Base-by-base conservation (phyloP, 176 grass and related monocot genomes). In the Chrysopogon serrulatus region DNA sequence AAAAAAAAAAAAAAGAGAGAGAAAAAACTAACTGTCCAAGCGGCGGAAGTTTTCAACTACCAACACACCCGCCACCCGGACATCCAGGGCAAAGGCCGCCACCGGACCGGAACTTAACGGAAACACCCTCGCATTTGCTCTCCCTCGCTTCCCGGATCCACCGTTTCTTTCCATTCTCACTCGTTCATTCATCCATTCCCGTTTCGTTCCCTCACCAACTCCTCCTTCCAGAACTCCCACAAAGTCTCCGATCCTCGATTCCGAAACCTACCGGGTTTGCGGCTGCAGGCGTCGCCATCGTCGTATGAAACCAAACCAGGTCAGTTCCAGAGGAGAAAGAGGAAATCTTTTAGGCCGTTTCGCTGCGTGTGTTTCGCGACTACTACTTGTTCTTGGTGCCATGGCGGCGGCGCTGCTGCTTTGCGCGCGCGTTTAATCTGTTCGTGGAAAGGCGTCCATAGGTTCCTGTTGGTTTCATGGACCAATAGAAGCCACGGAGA, bases 31-130 rank as follows among this genome's bases (percentile, higher is more conserved):
- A 77, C 32, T 75, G 41, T 15, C 71, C 4, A 72, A 72, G 12
- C 27, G 56, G 35, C 8, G 27, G 84, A 84, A 83, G 53, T 68
- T 63, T 90, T 87, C 89, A 87, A 87, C 84, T 9, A 31, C 30
- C 65, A 36, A 26, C 71, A 26, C 71, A 76, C 76, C 68, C 80
- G 80, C 79, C 73, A 78, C 54, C 27, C 65, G 44, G 86, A 39
- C 81, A 73, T 44, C 40, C 40, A 30, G 11, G 26, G 66, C 36
- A 69, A 23, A 35, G 68, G 23, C 35, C 79, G 71, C 73, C 79
- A 53, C 62, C 62, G 60, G 74, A 78, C 73, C 40, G 44, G 35
- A 73, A 68, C 75, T 87, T 90, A 87, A 75, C 74, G 26, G 44
- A 54, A 82, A 70, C 9, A 12, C 45, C 85, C 60, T 86, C 88